phyloP scores from a whole-genome alignment of 2,329 filamentous ascomycete genomes.

The Verticillium isaacii region DNA sequence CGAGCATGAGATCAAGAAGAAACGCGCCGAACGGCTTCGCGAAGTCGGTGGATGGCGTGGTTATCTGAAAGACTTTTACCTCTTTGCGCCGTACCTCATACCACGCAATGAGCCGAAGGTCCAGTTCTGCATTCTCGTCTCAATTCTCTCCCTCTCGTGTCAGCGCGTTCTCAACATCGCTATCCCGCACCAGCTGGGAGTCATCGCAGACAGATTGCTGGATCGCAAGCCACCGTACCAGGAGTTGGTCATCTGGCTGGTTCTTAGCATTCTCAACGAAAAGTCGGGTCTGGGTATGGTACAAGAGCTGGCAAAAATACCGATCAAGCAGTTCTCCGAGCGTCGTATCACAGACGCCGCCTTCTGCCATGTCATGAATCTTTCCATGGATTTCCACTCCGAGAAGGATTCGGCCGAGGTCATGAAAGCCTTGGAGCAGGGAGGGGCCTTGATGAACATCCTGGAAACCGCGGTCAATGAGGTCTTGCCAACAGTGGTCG shows the following conservation, averaged over 20 bases:
- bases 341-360: constrained; percentile 53
- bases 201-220: constrained; percentile 23
- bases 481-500: constrained; percentile 56
- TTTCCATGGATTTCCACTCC: constrained; percentile 68
- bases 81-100: constrained; percentile 24
- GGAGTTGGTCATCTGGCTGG: constrained; percentile 3
- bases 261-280: background rate
- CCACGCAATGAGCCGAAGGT: constrained; percentile 24
- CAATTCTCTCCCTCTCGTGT: constrained; percentile 15
- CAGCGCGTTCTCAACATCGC: constrained; percentile 23
- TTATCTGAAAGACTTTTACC: constrained; percentile 23
- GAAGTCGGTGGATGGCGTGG: constrained; percentile 24
- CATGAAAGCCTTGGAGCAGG: constrained; percentile 59
- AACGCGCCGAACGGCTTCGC: constrained; percentile 18
- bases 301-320: constrained; percentile 22
- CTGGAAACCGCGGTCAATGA: constrained; percentile 56
- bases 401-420: constrained; percentile 61
- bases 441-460: constrained; percentile 52
- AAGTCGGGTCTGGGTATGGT: constrained; percentile 13
- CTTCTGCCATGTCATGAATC: constrained; percentile 63
- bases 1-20: constrained; percentile 17
- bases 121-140: constrained; percentile 20
- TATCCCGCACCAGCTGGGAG: constrained; percentile 24
- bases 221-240: constrained; percentile 8
- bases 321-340: constrained; percentile 36